Conservation (phyloP, 1,139 yeast species). For the Pichia sp. region DNA sequence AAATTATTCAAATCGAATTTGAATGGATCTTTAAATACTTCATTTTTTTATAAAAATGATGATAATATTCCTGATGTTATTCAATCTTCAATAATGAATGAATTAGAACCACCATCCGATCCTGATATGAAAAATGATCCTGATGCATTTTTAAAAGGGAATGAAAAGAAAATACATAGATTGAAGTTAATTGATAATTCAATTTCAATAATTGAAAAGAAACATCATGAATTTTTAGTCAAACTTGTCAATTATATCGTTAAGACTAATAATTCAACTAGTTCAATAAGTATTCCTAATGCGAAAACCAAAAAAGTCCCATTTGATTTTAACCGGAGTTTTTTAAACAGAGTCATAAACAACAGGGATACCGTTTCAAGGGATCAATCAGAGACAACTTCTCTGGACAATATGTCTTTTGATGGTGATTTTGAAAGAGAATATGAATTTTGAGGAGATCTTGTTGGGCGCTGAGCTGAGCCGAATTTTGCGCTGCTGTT, state of each 20-base stretch:
- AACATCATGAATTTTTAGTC: background rate
- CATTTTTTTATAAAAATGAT: constrained; percentile 9
- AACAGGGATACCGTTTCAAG: too few species aligned
- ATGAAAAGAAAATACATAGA: constrained; percentile 2
- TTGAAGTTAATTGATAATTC: background rate
- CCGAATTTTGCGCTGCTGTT: too few species aligned
- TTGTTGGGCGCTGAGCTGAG: too few species aligned
- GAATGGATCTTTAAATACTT: background rate
- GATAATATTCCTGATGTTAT: constrained; percentile 22
- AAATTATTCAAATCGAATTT: constrained; percentile 8
- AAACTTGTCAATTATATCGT: background rate
- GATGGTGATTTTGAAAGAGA: constrained; percentile 11
- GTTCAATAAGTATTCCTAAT: too few species aligned
- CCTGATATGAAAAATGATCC: constrained; percentile 11
- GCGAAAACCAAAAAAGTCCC: background rate
- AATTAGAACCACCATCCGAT: constrained; percentile 17
- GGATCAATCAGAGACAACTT: constrained; percentile 4
- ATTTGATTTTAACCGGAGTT: background rate
- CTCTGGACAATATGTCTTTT: constrained; percentile 6
- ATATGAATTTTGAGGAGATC: too few species aligned
- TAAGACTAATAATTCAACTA: background rate
- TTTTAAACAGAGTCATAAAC: too few species aligned
- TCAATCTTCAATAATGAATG: constrained; percentile 24
- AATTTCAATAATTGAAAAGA: background rate
- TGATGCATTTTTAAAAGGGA: background rate